Conservation (phyloP, 1,139 yeast genomes). For the Yamadazyma kanchanaburiensis region DNA sequence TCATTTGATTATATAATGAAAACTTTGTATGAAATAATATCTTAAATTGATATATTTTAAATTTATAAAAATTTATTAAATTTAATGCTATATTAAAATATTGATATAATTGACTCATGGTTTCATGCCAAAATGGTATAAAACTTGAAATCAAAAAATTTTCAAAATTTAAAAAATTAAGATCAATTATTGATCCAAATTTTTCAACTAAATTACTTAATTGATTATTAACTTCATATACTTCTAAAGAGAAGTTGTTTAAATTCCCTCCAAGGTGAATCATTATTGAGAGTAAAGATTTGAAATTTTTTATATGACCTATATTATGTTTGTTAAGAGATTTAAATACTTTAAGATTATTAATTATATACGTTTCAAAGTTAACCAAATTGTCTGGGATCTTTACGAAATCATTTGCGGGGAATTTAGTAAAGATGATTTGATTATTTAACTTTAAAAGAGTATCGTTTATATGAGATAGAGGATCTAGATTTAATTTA, state of each 20-base stretch:
- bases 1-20: conserved; percentile 37
- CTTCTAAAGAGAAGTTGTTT: conserved; percentile 45
- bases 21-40: conserved; percentile 40
- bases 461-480: conserved; percentile 36
- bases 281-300: conserved; percentile 30
- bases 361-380: conserved; percentile 35
- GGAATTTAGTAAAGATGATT: conserved; percentile 28
- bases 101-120: conserved; percentile 39
- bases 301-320: conserved; percentile 20
- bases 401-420: conserved; percentile 18
- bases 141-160: conserved; percentile 31
- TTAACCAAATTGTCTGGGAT: conserved; percentile 33
- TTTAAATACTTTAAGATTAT: conserved; percentile 28
- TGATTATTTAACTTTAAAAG: conserved; percentile 33
- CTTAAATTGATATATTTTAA: conserved; percentile 42
- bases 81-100: conserved; percentile 38
- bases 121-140: conserved; percentile 47
- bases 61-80: conserved; percentile 42
- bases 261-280: conserved; percentile 47
- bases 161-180: conserved; percentile 39
- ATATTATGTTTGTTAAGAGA: conserved; percentile 34
- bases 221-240: conserved; percentile 25
- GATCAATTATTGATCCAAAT: conserved; percentile 46
- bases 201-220: conserved; percentile 38
- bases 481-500: conserved; percentile 23